Evolutionary conservation across 805 yeast species (phyloP).

Genomic region (Lipomyces yamanashiensis): DNA sequence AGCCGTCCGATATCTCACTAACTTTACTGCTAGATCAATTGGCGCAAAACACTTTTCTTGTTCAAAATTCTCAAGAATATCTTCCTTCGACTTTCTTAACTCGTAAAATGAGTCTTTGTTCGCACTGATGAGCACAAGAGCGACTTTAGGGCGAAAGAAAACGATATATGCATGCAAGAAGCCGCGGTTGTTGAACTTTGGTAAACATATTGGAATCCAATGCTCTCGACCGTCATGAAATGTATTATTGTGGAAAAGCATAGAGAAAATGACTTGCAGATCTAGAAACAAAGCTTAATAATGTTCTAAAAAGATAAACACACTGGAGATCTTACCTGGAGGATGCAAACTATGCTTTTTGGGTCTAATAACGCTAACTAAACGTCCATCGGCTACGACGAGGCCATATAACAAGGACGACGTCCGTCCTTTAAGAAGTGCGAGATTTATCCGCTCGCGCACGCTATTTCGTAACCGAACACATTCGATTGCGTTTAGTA

Average conservation of each 20-base stretch:
- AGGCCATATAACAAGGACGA: conserved; percentile 75
- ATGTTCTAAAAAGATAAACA: not conserved
- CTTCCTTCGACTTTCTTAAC: conserved; percentile 64
- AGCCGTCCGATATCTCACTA: conserved; percentile 52
- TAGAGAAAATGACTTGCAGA: conserved; percentile 70
- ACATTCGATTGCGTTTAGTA: conserved; percentile 69
- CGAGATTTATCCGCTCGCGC: conserved; percentile 61
- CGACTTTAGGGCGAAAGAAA: conserved; percentile 52
- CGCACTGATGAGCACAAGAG: conserved; percentile 61
- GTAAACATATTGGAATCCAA: conserved; percentile 93
- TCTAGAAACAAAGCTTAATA: conserved; percentile 49
- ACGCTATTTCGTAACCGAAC: conserved; percentile 61
- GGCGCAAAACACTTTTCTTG: conserved; percentile 48
- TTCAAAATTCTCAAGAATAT: conserved; percentile 53
- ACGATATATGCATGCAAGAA: conserved; percentile 82
- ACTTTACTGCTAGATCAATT: conserved; percentile 47
- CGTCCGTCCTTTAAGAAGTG: conserved; percentile 55
- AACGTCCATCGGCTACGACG: conserved; percentile 64
- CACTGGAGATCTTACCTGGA: conserved; percentile 43
- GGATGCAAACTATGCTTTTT: conserved; percentile 77
- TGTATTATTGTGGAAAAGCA: conserved; percentile 65
- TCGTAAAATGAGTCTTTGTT: conserved; percentile 80
- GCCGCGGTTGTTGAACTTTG: conserved; percentile 86
- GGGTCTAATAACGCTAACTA: conserved; percentile 77
- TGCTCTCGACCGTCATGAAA: conserved; percentile 64